Evolutionary conservation across 164 flowering plant genomes (phyloP), one percentile per base, ranked within the genome.

Genomic region (Protea cynaroides): DNA sequence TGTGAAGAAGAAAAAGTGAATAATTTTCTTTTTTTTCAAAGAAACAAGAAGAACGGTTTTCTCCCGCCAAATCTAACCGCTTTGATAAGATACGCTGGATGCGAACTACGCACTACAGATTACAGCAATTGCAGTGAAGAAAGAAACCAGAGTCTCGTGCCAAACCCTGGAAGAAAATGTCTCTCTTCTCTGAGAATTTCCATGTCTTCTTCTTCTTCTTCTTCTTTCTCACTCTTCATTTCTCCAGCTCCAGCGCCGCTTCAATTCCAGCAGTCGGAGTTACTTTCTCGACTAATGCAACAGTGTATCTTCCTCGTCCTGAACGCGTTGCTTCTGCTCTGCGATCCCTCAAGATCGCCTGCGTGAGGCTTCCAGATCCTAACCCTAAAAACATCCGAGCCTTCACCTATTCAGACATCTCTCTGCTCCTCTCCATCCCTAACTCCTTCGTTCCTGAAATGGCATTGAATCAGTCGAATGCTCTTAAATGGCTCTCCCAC

Each of bases 371-470:
- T 54, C 77, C 76, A 2, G 72, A 71, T 40, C 68, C 92, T 0
- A 73, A 82, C 47, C 92, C 96, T 0, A 36, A 72, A 24, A 29
- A 72, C 14, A 69, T 87, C 66, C 84, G 86, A 1, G 74, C 89
- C 62, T 89, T 92, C 79, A 57, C 84, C 54, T 86, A 80, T 83
- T 69, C 96, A 61, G 81, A 82, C 65, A 76, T 80, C 71, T 71
- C 88, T 50, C 84, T 92, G 34, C 73, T 86, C 55, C 87, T 92
- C 76, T 64, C 84, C 71, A 61, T 89, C 66, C 94, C 94, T 25
- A 87, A 92, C 74, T n/a, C 64, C 60, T 38, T 79, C 56, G 55
- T 92, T 68, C 82, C 83, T 7, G 59, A 75, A 58, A 58, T 92
- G 69, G 86, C 97, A 18, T 34, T 82, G 52, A 92, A 89, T 71